Evolutionary conservation across 1,139 yeast species (phyloP), one percentile per base, ranked within the genome.

Genomic region (Lodderomyces margitis): DNA sequence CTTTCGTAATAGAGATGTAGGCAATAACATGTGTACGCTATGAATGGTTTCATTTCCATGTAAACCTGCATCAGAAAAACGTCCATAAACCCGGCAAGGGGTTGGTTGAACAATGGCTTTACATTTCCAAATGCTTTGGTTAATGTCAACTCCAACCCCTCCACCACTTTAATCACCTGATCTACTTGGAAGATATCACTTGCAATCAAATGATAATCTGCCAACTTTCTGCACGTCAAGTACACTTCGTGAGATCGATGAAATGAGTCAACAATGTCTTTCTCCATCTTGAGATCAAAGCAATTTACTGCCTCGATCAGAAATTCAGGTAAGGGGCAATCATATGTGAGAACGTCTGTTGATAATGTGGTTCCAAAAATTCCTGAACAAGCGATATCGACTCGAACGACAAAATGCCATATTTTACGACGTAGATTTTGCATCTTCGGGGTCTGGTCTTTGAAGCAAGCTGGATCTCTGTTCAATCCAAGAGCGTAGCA

Each of bases 401-500:
- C 40, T 5, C 49, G 38, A 4, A 57, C 50, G 16, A 64, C 42
- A 34, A 39, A 53, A 40, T 56, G 46, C 74, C 74, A 68, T 64
- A 79, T 62, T 45, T 75, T 78, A 48, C 85, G 63, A 56, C 75
- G 66, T 23, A 70, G 56, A 46, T 65, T 66, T 11, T 23, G 36
- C 16, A 33, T 15, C 12, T 34, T 37, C 5, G 38, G 34, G 3
- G 42, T 19, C n/a, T 34, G 15, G 8, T 40, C 30, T 34, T 68
- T 63, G 27, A 62, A 64, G 24, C 51, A 64, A 21, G 53, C 57
- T 3, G 78, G 81, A 46, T 79, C 83, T 37, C 81, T 59, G 55
- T 80, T 74, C 21, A 80, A 51, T 0, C 83, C 83, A 37, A 78
- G 59, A 0, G 78, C 64, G 35, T 66, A 63, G 0, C 77, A 82